Evolutionary conservation across 2,329 filamentous ascomycete genomes (phyloP), one percentile per base, ranked within the genome.

Genomic region (Niveomyces coronatus): DNA sequence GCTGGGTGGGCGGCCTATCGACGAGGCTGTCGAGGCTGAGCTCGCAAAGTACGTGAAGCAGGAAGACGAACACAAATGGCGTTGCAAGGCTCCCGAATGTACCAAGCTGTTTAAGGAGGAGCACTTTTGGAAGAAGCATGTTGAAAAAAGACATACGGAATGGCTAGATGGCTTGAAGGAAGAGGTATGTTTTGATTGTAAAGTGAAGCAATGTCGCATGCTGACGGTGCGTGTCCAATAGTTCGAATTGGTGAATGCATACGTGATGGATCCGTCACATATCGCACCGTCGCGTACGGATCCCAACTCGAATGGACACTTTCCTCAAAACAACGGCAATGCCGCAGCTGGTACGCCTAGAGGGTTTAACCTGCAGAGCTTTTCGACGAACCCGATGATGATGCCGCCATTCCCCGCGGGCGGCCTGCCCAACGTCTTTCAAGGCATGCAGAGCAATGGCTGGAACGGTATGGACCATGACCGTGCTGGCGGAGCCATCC

Each of bases 81-180:
- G 93, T 44, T 98, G 91, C 71, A 94, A 91, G 59, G 88, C 94
- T 4, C 89, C 89, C 2, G 88, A 95, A 27, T 98, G 91, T 61
- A 82, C 83, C 9, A 98, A 98, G 62, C 68, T 98, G 7, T 98
- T 98, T 71, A 96, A 96, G 60, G 91, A 91, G 42, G 83, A 94
- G 30, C 79, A 89, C 50, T 98, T 98, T 58, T 98, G 93, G 89
- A 81, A 79, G 53, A 98, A 98, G 68, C 91, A 98, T 53, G 81
- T 96, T 13, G 89, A 96, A 62, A 98, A 98, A 65, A 79, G 93
- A 41, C 91, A 98, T 57, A 58, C 74, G 1, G 89, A 96, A 38
- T 98, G 88, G 84, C 72, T 84, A 31, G 81, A 88, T 23, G 74
- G 67, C 37, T 65, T 95, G 47, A 82, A 81, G 57, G 79, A 82